A percentile compares a stretch with the other conserved stretches of the same genome.
These are phyloP conservation scores for Psilocybe subaeruginosa DNA, from an alignment of 768 basidiomycete genomes.

Conservation along the genomic window DNA sequence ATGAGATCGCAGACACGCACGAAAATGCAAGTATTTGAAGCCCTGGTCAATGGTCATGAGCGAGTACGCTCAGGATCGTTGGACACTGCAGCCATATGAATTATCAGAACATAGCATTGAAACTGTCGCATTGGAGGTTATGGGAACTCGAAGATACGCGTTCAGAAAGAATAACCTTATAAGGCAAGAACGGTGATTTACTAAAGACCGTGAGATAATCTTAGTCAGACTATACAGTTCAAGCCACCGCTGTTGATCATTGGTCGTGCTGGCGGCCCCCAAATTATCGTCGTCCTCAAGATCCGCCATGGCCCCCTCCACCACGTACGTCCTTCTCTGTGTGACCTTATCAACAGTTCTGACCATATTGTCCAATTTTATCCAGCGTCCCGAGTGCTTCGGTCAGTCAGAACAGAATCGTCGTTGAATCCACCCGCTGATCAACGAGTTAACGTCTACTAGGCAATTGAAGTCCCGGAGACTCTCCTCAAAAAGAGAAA, in stretches of 20 bases:
- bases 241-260: constrained; percentile 38
- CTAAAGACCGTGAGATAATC: constrained; percentile 23
- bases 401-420: constrained; percentile 39
- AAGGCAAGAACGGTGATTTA: background rate
- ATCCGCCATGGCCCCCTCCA: constrained; percentile 57
- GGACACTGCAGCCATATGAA: background rate
- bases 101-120: background rate
- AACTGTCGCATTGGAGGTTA: too few species aligned
- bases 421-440: constrained; percentile 25
- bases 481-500: constrained; percentile 99
- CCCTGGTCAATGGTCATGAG: background rate
- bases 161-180: background rate
- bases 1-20: background rate
- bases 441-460: constrained; percentile 19
- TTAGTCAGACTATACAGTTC: constrained; percentile 48
- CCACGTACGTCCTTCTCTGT: constrained; percentile 47
- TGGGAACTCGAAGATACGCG: too few species aligned
- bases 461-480: constrained; percentile 98
- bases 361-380: constrained; percentile 5
- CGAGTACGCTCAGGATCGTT: background rate
- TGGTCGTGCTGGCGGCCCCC: constrained; percentile 24
- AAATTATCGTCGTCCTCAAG: constrained; percentile 49
- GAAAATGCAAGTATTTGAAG: background rate
- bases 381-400: constrained; percentile 59
- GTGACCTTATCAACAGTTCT: constrained; percentile 5